Base-by-base conservation (phyloP, 2,329 filamentous ascomycete genomes). In the Fusarium coicis region DNA sequence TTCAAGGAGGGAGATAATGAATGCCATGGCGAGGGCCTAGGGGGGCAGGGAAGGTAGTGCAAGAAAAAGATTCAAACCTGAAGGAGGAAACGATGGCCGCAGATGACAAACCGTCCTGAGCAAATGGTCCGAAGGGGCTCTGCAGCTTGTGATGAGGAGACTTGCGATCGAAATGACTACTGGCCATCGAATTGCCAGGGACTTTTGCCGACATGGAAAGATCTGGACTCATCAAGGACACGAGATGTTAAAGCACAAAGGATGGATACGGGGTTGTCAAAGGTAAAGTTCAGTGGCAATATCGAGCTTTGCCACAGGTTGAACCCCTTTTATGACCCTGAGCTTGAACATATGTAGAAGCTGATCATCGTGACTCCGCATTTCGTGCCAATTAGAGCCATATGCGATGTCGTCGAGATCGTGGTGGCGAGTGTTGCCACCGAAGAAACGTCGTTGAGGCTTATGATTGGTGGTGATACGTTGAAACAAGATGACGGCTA, bases 231-330 rank as follows among this genome's bases (percentile, higher is more conserved):
- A 10, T 36, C 39, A 28, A 30, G 39, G 7, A 16, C 21, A 21
- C 26, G 8, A 53, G n/a, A 32, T 30, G 8, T 18, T 7, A 1
- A 43, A 30, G 7, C 12, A 47, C 4, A 39, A 40, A 49, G 18
- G 18, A 34, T n/a, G 43, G 34, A 12, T 21, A 30, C 23, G 15
- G 44, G 10, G n/a, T 40, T 47, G 21, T 61, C 23, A 52, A 44
- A 50, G 39, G 15, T 21, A n/a, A 18, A 43, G 16, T 28, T 7
- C 2, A 43, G 66, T 70, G 66, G 66, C 66, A 23, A 64, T n/a
- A 10, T 36, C 26, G n/a, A n/a, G 16, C 18, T 49, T 69, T 18
- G 66, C 66, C 66, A 70, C 58, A 28, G 2, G 3, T 3, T 15
- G 26, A 28, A 9, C 10, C 21, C 34, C 28, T 26, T 26, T 30